phyloP scores from a whole-genome alignment of 2,329 filamentous ascomycete genomes.

The Hirsutella minnesotensis region DNA sequence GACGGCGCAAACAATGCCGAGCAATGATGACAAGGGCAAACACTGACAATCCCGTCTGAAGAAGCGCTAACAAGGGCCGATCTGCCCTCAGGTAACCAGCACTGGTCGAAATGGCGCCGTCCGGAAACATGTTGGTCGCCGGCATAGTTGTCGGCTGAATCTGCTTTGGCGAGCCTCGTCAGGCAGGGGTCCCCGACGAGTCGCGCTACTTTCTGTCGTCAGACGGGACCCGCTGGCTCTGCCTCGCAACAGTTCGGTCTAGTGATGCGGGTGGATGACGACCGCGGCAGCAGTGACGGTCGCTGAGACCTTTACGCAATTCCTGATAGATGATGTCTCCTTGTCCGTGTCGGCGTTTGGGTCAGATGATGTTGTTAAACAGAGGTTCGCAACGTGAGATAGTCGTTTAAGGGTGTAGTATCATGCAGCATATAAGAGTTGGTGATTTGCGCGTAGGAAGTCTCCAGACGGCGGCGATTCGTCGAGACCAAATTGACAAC shows the following conservation, averaged over 20 bases:
- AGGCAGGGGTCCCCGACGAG: constrained; percentile 17
- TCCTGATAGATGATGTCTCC: no score
- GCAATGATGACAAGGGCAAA: constrained; percentile 23
- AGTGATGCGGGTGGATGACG: not conserved
- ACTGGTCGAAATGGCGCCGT: constrained; percentile 14
- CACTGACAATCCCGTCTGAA: constrained; percentile 18
- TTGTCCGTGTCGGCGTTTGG: no score
- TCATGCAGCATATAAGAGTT: no score
- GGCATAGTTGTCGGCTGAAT: constrained; percentile 15
- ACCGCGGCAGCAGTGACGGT: not conserved
- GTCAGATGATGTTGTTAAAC: no score
- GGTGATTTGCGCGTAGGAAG: no score
- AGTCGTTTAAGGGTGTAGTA: no score
- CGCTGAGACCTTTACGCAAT: not conserved
- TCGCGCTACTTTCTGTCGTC: constrained; percentile 21
- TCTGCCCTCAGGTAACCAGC: constrained; percentile 18
- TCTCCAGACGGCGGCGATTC: no score
- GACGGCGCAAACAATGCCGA: constrained; percentile 15
- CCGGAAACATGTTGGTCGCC: constrained; percentile 15
- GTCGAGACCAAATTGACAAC: no score
- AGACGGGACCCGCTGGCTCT: constrained; percentile 14
- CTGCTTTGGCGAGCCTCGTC: constrained; percentile 15
- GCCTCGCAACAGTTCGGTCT: not conserved
- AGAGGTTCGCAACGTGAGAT: no score
- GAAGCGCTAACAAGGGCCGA: constrained; percentile 15